Percentiles rank a stretch among this genome's conserved stretches.
These are phyloP conservation scores for Lodderomyces elongisporus DNA, from an alignment of 1,139 yeast species.

Conservation along the genomic window DNA sequence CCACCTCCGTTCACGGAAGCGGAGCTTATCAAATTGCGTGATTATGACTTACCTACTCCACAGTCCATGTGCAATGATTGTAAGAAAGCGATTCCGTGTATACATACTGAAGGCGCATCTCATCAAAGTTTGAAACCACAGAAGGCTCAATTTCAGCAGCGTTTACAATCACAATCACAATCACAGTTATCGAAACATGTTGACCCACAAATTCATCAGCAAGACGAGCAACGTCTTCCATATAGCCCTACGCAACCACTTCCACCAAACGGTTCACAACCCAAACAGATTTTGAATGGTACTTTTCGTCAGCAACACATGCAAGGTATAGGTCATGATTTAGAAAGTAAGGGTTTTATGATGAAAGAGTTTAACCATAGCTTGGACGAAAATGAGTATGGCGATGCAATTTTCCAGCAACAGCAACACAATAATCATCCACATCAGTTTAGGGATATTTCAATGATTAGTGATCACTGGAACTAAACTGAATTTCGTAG, in stretches of 20 bases:
- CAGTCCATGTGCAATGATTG: conserved; percentile 11
- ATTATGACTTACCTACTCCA: conserved; percentile 12
- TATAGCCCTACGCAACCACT: neutral
- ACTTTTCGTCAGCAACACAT: neutral
- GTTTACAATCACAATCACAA: conserved; percentile 3
- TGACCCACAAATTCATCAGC: conserved; percentile 1
- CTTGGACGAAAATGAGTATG: neutral
- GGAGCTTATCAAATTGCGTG: conserved; percentile 7
- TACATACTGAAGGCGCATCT: conserved; percentile 6
- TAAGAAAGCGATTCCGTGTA: conserved; percentile 9
- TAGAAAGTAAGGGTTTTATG: too few species aligned
- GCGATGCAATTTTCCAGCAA: neutral
- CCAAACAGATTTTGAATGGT: too few species aligned
- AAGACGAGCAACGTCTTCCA: neutral
- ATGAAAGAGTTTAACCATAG: neutral
- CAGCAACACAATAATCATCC: too few species aligned
- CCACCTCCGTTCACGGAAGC: conserved; percentile 1
- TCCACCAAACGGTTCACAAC: neutral
- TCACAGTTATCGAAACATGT: neutral
- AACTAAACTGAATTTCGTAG: too few species aligned
- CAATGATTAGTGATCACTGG: conserved; percentile 9
- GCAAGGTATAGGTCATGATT: too few species aligned
- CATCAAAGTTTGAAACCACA: conserved; percentile 4
- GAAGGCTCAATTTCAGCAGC: conserved; percentile 5
- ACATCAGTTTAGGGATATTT: conserved; percentile 3